Percentiles rank a stretch among this genome's conserved stretches.
Evolutionary conservation across 2,329 filamentous ascomycete genomes (phyloP).

Genomic region (Didymella segeticola): DNA sequence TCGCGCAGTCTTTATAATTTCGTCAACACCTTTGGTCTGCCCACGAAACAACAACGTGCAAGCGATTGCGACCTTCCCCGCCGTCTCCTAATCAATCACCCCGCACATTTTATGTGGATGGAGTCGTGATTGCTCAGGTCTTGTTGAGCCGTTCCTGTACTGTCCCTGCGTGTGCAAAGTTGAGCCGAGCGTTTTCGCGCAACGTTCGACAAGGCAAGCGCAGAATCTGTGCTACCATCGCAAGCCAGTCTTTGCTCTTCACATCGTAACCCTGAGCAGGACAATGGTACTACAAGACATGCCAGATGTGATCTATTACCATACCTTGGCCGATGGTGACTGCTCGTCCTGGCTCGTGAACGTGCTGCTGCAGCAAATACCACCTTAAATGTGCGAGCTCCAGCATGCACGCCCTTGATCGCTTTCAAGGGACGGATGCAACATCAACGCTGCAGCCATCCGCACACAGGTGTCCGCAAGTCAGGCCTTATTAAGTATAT

Average conservation of each 20-base stretch:
- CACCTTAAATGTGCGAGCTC: no score
- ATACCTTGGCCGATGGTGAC: not conserved
- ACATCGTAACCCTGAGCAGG: not conserved
- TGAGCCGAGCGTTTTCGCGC: slow-evolving; percentile 6
- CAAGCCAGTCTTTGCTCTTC: not conserved
- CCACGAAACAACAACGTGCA: no score
- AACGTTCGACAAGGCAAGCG: slow-evolving; percentile 4
- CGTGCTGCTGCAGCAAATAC: not conserved
- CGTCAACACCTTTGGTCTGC: no score
- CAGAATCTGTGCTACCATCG: not conserved
- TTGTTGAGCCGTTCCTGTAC: not conserved
- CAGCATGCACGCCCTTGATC: not conserved
- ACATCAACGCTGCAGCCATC: slow-evolving; percentile 1
- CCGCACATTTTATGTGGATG: not conserved
- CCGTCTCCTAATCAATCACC: not conserved
- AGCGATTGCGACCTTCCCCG: no score
- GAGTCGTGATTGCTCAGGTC: not conserved
- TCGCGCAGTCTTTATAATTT: no score
- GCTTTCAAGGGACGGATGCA: not conserved
- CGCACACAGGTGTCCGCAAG: not conserved
- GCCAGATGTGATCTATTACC: not conserved
- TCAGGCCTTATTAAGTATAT: not conserved
- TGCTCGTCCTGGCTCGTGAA: not conserved
- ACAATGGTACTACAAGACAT: not conserved
- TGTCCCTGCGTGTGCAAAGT: not conserved